Evolutionary conservation across 2,329 filamentous ascomycete species (phyloP), one percentile per base, ranked within the genome.

Genomic region (Epichloe baconii): DNA sequence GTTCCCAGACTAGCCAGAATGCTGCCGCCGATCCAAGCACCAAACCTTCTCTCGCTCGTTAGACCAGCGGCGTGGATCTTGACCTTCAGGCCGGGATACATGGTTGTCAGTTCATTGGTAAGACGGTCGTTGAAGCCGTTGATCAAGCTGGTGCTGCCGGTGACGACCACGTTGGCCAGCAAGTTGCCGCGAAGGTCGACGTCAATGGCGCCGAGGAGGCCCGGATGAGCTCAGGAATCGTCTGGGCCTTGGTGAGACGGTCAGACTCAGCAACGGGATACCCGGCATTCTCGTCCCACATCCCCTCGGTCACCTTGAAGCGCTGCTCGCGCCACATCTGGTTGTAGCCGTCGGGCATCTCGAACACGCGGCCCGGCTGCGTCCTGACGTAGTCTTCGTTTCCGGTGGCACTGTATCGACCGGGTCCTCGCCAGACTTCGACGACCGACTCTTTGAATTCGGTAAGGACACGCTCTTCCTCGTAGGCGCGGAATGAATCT

Each of bases 391-490:
- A 75, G 42, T 96, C 90, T 63, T 93, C 82, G 64, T 91, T 94
- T 38, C 83, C 81, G 21, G 71, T 78, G 58, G 67, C 69, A 42
- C 68, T 66, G 60, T 88, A 81, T 54, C 82, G 78, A 53, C 83
- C 83, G 0, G 87, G 87, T 0, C 88, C 88, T 26, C 82, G 80
- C 91, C 93, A 98, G 14, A 91, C 82, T 69, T 96, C 89, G 31
- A 97, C 89, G 15, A 96, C 88, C 17, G 86, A 94, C 71, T 98
- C 94, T 72, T 98, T 98, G 79, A 95, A 98, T 66, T 96, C 89
- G 38, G 88, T 89, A 52, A 98, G 72, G 42, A 95, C 84, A 49
- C 91, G 86, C 67, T 97, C 93, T 72, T 98, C 90, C 68, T 97
- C 84, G 57, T 91, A 83, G 17, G 76, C 73, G 53, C 85, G 82